phyloP scores from a whole-genome alignment of 768 basidiomycete genomes.

The Boletus sensibilis region DNA sequence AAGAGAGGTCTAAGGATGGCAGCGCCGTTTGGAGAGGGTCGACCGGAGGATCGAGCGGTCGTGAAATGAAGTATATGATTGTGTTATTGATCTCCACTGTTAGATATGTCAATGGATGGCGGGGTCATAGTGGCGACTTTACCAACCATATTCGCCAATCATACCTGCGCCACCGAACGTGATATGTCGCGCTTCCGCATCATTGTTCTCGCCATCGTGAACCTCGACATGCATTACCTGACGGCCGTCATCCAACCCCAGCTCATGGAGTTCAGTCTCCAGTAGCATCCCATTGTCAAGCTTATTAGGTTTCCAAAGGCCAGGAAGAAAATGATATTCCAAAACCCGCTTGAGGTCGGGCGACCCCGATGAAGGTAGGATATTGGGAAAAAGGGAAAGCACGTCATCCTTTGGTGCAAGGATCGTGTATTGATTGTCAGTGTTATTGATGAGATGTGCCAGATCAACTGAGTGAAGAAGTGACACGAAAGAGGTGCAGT shows the following conservation, averaged over 20 bases:
- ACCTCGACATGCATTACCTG: slow-evolving; percentile 74
- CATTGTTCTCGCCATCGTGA: slow-evolving; percentile 47
- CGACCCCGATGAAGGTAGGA: slow-evolving; percentile 61
- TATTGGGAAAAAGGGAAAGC: slow-evolving; percentile 52
- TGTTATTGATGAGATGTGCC: slow-evolving; percentile 65
- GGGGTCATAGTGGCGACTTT: background rate
- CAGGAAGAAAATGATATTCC: slow-evolving; percentile 90
- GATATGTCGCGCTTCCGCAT: slow-evolving; percentile 51
- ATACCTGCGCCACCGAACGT: slow-evolving; percentile 82
- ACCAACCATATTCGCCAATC: slow-evolving; percentile 73
- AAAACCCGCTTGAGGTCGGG: slow-evolving; percentile 70
- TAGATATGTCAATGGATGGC: slow-evolving; percentile 9
- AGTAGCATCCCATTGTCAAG: slow-evolving; percentile 73
- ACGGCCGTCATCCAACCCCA: slow-evolving; percentile 62
- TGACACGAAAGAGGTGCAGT: slow-evolving; percentile 88
- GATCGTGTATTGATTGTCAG: slow-evolving; percentile 74
- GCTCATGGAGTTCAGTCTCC: slow-evolving; percentile 73
- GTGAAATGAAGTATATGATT: slow-evolving; percentile 86
- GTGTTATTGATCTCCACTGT: slow-evolving; percentile 74
- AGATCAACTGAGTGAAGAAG: slow-evolving; percentile 84
- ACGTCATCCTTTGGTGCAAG: slow-evolving; percentile 91
- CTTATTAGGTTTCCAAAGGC: slow-evolving; percentile 68
- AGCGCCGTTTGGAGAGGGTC: slow-evolving; percentile 80
- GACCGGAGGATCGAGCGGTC: slow-evolving; percentile 77
- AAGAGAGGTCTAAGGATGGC: slow-evolving; percentile 80